Evolutionary conservation across 495 filamentous ascomycete genomes (phyloP).

Genomic region (Rusavskia elegans): DNA sequence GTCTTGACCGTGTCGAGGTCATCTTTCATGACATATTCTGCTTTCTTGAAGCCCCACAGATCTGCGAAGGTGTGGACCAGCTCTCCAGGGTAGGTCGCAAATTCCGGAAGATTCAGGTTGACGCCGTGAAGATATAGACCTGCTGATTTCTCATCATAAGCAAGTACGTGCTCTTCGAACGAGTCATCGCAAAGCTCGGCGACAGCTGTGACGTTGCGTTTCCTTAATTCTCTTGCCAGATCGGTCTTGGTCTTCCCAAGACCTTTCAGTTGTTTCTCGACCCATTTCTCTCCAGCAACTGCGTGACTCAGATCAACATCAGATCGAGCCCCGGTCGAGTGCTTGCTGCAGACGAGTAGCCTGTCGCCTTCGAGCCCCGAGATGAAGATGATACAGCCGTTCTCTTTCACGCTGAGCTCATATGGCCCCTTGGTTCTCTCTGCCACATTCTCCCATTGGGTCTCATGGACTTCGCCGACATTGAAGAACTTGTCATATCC

Average conservation of each 20-base stretch:
- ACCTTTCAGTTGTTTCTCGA: constrained; percentile 58
- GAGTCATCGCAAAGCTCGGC: constrained; percentile 92
- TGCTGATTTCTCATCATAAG: constrained; percentile 67
- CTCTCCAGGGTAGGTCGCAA: constrained; percentile 63
- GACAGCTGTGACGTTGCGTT: constrained; percentile 79
- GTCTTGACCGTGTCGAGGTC: constrained; percentile 52
- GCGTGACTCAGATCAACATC: constrained; percentile 68
- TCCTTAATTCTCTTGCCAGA: constrained; percentile 55
- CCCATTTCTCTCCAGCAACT: constrained; percentile 65
- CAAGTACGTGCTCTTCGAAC: constrained; percentile 94
- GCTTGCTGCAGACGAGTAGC: constrained; percentile 91
- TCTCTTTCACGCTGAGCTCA: constrained; percentile 92
- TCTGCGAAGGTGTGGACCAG: constrained; percentile 81
- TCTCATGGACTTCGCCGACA: constrained; percentile 57
- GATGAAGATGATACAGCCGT: constrained; percentile 97
- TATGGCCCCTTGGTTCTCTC: constrained; percentile 72
- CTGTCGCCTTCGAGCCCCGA: constrained; percentile 76
- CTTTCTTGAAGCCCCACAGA: constrained; percentile 85
- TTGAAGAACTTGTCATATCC: constrained; percentile 99
- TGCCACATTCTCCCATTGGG: constrained; percentile 68
- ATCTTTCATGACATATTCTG: constrained; percentile 62
- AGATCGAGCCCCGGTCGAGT: constrained; percentile 66
- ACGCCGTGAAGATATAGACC: constrained; percentile 93
- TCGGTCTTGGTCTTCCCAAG: constrained; percentile 64
- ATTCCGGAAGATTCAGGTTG: constrained; percentile 82